Conservation (phyloP, 2,329 filamentous ascomycete species). For the Aspergillus ochraceoroseus region DNA sequence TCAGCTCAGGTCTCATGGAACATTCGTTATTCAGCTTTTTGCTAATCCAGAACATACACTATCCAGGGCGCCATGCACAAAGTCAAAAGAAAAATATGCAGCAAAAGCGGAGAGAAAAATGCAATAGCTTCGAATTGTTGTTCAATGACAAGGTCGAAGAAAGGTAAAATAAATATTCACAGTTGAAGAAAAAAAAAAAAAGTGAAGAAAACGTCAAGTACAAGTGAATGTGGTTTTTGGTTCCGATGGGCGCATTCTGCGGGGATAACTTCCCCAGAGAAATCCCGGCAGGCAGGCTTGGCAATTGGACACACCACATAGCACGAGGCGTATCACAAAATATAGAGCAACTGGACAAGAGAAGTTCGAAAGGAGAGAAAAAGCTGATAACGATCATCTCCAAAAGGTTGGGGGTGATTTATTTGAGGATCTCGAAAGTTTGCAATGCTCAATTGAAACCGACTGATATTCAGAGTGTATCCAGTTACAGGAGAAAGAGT, state of each 20-base stretch:
- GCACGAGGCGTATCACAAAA: constrained; percentile 1
- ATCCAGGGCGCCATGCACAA: constrained; percentile 17
- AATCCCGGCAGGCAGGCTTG: neutral
- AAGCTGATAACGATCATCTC: constrained; percentile 10
- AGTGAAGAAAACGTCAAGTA: constrained; percentile 9
- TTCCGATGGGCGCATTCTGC: neutral
- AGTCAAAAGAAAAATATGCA: constrained; percentile 11
- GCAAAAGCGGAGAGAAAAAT: constrained; percentile 13
- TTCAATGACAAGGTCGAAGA: constrained; percentile 13
- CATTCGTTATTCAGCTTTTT: constrained; percentile 16
- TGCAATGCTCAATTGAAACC: constrained; percentile 4
- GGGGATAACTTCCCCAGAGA: neutral
- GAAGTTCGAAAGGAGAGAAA: constrained; percentile 8
- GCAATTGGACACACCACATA: neutral
- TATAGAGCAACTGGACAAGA: constrained; percentile 4
- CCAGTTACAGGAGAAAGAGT: constrained; percentile 2
- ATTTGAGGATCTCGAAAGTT: constrained; percentile 7
- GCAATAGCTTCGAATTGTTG: constrained; percentile 19
- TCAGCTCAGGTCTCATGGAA: constrained; percentile 1
- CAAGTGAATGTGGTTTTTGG: neutral
- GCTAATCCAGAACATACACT: constrained; percentile 14
- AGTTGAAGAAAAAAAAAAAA: constrained; percentile 18
- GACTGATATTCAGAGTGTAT: constrained; percentile 1
- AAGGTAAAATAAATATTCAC: constrained; percentile 23
- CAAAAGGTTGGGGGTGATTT: constrained; percentile 1